These are phyloP conservation scores for Rutstroemia sydowiana DNA, from an alignment of 2,329 filamentous ascomycete genomes.

Conservation along the genomic window DNA sequence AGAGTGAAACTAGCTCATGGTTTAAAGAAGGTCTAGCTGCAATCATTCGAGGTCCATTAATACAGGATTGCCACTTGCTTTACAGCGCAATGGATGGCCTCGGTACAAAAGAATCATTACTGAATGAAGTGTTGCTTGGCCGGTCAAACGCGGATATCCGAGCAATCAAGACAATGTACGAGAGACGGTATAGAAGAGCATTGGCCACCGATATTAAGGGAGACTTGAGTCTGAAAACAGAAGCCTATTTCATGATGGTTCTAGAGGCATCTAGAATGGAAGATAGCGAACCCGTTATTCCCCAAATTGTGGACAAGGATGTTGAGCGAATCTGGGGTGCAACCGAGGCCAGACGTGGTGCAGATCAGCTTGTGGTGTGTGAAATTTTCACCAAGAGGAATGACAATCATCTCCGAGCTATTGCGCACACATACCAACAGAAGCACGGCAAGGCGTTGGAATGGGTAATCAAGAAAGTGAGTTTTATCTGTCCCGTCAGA, in stretches of 20 bases:
- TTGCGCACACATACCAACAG: slow-evolving; percentile 65
- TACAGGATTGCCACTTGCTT: slow-evolving; percentile 65
- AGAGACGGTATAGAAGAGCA: slow-evolving; percentile 54
- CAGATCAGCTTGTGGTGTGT: slow-evolving; percentile 68
- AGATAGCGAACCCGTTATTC: slow-evolving; percentile 67
- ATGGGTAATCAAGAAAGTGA: slow-evolving; percentile 62
- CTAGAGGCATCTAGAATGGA: slow-evolving; percentile 68
- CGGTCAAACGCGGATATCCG: slow-evolving; percentile 81
- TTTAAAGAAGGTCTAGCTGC: slow-evolving; percentile 70
- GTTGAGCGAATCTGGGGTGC: slow-evolving; percentile 68
- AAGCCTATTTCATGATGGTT: slow-evolving; percentile 77
- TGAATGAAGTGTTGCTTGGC: slow-evolving; percentile 80
- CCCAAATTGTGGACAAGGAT: slow-evolving; percentile 66
- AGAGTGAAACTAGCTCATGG: slow-evolving; percentile 68
- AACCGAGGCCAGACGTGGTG: slow-evolving; percentile 61
- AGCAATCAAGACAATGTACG: slow-evolving; percentile 77
- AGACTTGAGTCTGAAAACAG: slow-evolving; percentile 81
- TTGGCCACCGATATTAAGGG: slow-evolving; percentile 67
- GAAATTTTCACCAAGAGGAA: slow-evolving; percentile 68
- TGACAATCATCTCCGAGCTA: slow-evolving; percentile 77
- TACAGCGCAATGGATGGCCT: slow-evolving; percentile 66
- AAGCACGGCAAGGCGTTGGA: slow-evolving; percentile 66
- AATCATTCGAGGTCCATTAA: slow-evolving; percentile 70
- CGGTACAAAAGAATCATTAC: slow-evolving; percentile 77
- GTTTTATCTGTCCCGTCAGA: slow-evolving; percentile 16